Evolutionary conservation across 192 early-diverging fungal species (phyloP).

Genomic region (Glomus cerebriforme): DNA sequence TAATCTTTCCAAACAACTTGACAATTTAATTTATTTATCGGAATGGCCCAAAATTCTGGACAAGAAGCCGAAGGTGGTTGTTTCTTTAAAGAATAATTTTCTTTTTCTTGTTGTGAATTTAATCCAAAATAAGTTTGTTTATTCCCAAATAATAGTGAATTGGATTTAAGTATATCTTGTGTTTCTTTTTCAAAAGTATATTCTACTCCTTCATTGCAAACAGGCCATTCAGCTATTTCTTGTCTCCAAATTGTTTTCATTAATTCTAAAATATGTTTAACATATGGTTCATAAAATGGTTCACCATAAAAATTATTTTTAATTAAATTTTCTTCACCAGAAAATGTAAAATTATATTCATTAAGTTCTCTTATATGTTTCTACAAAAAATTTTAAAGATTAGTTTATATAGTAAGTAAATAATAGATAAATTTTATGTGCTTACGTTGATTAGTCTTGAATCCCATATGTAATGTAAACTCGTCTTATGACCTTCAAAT

Average conservation of each 20-base stretch:
- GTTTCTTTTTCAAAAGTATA: background rate
- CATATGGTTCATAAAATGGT: conserved; percentile 5
- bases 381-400: background rate
- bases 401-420: background rate
- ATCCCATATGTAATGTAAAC: conserved; percentile 44
- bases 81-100: conserved; percentile 16
- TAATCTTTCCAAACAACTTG: conserved; percentile 42
- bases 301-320: background rate
- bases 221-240: background rate
- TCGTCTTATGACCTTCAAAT: conserved; percentile 34
- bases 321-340: background rate
- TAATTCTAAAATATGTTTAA: conserved; percentile 3
- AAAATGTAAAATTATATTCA: background rate
- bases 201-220: background rate
- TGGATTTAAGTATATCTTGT: background rate
- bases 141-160: background rate
- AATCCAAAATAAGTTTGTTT: background rate
- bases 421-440: background rate
- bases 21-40: conserved; percentile 44
- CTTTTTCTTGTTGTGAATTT: background rate
- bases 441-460: conserved; percentile 39
- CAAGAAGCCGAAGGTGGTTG: conserved; percentile 35
- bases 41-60: conserved; percentile 42
- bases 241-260: conserved; percentile 9
- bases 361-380: conserved; percentile 29